Evolutionary conservation across 371 early-diverging fungal species (phyloP), one percentile per base, ranked within the genome.

Genomic region (Mucor saturninus): DNA sequence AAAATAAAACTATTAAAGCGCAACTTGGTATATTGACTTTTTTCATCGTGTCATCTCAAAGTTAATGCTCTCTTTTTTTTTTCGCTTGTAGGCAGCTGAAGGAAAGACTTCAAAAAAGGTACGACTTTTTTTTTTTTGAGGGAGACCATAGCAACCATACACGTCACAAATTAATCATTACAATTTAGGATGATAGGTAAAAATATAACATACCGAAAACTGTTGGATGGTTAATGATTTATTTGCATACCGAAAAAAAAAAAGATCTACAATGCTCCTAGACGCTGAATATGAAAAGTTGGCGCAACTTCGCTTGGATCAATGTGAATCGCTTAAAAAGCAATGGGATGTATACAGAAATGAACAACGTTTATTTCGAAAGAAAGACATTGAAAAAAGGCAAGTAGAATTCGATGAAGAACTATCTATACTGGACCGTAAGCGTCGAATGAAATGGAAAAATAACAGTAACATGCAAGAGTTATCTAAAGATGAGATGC

Each of bases 321-420:
- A 64, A 42, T 52, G 53, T 7, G 26, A 30, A 11, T 49, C 43
- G 15, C 39, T 69, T 11, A 32, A 48, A 54, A 26, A n/a, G 4
- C 48, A 61, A 28, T 69, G 69, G 69, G 50, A 64, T n/a, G 21
- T 30, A 3, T 61, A 69, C n/a, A 56, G 61, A 50, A 45, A 53
- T 13, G 58, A 61, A 5, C 53, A 60, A 40, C 43, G 32, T 4
- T 37, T 56, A 3, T 48, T 15, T 37, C 39, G 69, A 54, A 61
- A 58, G 10, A 40, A 49, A 37, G 69, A 69, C 9, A 58, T 61
- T 42, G 49, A 53, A n/a, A 60, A 59, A 21, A 37, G 69, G 43
- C 65, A 64, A 42, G 28, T 40, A 11, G 69, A 69, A 10, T 64
- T 65, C 39, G 69, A 69, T 57, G 53, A 57, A 62, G 62, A 67